phyloP scores from a whole-genome alignment of 2,329 filamentous ascomycete genomes.

The Aplosporella prunicola region DNA sequence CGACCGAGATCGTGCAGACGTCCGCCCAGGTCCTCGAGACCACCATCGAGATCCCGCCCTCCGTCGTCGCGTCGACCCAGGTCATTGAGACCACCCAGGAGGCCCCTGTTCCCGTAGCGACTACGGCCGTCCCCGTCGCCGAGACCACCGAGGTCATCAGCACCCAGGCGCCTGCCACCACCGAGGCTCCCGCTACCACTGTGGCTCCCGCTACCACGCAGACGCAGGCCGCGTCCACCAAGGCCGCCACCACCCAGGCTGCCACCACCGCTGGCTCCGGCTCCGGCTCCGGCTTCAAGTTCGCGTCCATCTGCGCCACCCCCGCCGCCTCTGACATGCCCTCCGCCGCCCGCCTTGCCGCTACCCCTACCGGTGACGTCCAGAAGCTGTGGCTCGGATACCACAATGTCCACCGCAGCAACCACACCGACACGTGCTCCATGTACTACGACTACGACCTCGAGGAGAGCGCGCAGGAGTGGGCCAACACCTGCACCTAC shows the following conservation, averaged over 20 bases:
- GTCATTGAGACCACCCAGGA: background rate
- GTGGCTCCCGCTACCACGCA: background rate
- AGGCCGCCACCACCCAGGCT: background rate
- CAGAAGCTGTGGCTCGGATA: constrained; percentile 44
- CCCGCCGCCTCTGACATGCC: constrained; percentile 7
- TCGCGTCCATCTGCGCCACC: constrained; percentile 14
- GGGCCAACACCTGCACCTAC: constrained; percentile 61
- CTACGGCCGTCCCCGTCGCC: background rate
- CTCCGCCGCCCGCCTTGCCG: background rate
- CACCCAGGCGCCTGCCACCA: background rate
- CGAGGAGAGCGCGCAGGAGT: constrained; percentile 52
- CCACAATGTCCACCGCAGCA: constrained; percentile 80
- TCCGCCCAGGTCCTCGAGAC: background rate
- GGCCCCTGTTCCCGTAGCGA: background rate
- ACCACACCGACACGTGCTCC: constrained; percentile 57
- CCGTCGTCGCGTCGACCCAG: too few species aligned
- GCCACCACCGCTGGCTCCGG: constrained; percentile 1
- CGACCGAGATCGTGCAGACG: background rate
- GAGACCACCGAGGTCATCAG: background rate
- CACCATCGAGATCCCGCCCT: too few species aligned
- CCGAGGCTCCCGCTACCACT: background rate
- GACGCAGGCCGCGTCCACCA: background rate
- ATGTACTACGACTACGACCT: constrained; percentile 58
- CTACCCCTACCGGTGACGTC: constrained; percentile 17
- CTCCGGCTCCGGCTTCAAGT: constrained; percentile 9